Conservation (phyloP, 495 filamentous ascomycete genomes). For the Daldinia bambusicola region DNA sequence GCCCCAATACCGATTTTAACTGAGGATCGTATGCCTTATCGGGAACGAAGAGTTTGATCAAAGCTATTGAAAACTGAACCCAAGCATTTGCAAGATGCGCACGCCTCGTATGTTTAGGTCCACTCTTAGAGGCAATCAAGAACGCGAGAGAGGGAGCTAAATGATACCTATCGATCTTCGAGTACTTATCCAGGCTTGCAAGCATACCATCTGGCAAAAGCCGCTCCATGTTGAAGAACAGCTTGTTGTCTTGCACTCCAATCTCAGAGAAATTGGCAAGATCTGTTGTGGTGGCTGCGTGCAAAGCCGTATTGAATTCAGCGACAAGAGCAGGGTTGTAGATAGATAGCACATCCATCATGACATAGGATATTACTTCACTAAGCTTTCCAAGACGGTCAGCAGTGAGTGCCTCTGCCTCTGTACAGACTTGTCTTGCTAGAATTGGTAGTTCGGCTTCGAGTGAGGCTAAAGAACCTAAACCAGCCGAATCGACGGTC, state of each 20-base stretch:
- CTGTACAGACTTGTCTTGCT: conserved; percentile 62
- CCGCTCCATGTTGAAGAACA: conserved; percentile 40
- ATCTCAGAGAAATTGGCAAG: conserved; percentile 21
- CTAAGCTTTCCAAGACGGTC: conserved; percentile 61
- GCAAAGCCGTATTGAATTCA: conserved; percentile 21
- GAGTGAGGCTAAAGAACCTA: conserved; percentile 71
- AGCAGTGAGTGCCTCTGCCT: conserved; percentile 57
- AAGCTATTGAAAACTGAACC: conserved; percentile 70
- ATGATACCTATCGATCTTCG: conserved; percentile 50
- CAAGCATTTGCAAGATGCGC: conserved; percentile 66
- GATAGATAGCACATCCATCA: conserved; percentile 58
- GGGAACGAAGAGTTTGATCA: conserved; percentile 83
- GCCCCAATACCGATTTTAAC: conserved; percentile 75
- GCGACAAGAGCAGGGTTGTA: conserved; percentile 46
- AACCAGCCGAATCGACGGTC: conserved; percentile 61
- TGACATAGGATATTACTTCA: conserved; percentile 59
- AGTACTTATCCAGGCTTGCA: conserved; percentile 37
- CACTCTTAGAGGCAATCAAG: conserved; percentile 46
- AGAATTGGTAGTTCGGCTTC: conserved; percentile 72
- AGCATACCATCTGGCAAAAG: conserved; percentile 16
- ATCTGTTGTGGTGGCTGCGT: neutral
- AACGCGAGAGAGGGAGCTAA: conserved; percentile 54
- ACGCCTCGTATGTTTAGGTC: conserved; percentile 33
- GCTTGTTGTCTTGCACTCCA: conserved; percentile 24
- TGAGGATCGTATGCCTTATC: conserved; percentile 89